These are phyloP conservation scores for Coemansia sp. DNA, from an alignment of 192 early-diverging fungal genomes.

Conservation along the genomic window DNA sequence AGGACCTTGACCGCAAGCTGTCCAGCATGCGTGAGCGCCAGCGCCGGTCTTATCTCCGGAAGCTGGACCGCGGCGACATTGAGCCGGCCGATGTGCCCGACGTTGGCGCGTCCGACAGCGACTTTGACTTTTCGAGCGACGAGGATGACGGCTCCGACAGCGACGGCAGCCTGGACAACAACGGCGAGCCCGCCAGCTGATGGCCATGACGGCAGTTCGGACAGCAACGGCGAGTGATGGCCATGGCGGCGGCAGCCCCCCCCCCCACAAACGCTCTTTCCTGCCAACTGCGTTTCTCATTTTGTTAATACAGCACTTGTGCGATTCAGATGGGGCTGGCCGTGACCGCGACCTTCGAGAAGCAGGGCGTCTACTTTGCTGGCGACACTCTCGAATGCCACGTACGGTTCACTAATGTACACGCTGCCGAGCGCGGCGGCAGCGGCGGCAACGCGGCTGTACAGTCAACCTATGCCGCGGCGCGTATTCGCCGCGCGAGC, in stretches of 20 bases:
- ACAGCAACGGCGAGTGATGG: not conserved
- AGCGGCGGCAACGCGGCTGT: constrained; percentile 1
- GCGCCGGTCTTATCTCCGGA: constrained; percentile 71
- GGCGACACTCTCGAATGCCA: constrained; percentile 49
- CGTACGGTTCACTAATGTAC: constrained; percentile 40
- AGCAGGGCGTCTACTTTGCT: constrained; percentile 47
- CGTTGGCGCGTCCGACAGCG: constrained; percentile 36
- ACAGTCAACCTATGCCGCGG: too few relatives aligned
- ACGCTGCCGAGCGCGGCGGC: constrained; percentile 1
- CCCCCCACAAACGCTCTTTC: too few relatives aligned
- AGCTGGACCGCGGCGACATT: constrained; percentile 75
- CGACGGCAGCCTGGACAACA: constrained; percentile 7
- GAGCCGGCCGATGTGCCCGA: constrained; percentile 31
- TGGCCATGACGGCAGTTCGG: not conserved
- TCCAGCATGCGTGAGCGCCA: constrained; percentile 73
- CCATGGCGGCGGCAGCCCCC: too few relatives aligned
- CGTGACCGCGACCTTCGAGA: constrained; percentile 47
- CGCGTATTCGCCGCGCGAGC: constrained; percentile 1
- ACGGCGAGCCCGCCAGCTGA: not conserved
- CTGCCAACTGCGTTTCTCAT: too few relatives aligned
- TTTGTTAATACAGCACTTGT: not conserved
- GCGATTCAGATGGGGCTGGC: constrained; percentile 47
- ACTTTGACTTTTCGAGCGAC: constrained; percentile 46
- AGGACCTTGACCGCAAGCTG: constrained; percentile 67
- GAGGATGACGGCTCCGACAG: constrained; percentile 43